Conservation (phyloP, 164 flowering plant genomes). For the Saururus chinensis region DNA sequence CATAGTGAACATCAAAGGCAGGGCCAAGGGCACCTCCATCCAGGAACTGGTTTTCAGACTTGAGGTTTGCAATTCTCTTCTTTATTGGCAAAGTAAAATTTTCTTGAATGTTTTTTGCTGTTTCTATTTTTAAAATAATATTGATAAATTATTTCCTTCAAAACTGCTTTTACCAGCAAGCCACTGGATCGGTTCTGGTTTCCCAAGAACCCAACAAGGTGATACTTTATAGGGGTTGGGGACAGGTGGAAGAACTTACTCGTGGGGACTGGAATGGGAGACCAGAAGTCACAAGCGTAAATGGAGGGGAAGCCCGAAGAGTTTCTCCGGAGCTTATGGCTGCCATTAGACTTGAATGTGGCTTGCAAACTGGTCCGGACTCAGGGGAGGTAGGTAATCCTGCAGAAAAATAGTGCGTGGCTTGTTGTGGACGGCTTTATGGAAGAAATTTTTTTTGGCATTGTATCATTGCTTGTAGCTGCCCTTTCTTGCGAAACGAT, state of each 20-base stretch:
- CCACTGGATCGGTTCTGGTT: constrained; percentile 74
- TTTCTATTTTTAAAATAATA: not conserved
- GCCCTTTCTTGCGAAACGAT: too few relatives aligned
- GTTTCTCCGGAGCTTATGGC: constrained; percentile 72
- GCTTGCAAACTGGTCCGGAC: constrained; percentile 21
- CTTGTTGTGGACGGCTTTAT: not conserved
- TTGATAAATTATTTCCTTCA: not conserved
- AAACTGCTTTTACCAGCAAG: constrained; percentile 47
- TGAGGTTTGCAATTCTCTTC: constrained; percentile 34
- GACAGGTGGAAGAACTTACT: constrained; percentile 30
- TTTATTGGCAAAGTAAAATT: not conserved
- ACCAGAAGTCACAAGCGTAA: constrained; percentile 6
- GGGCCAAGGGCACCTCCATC: constrained; percentile 89
- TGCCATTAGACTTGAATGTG: constrained; percentile 85
- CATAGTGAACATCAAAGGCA: constrained; percentile 85
- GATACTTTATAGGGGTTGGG: constrained; percentile 89
- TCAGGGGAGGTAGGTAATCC: not conserved
- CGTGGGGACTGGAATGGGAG: too few relatives aligned
- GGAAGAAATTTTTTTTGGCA: too few relatives aligned
- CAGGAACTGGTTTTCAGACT: constrained; percentile 69
- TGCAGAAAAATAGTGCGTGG: not conserved
- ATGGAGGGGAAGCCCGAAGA: constrained; percentile 3
- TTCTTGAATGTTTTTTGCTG: not conserved
- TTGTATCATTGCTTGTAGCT: too few relatives aligned
- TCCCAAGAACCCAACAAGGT: constrained; percentile 89